These are phyloP conservation scores for Calonectria henricotiae DNA, from an alignment of 2,329 filamentous ascomycete species.

Conservation along the genomic window DNA sequence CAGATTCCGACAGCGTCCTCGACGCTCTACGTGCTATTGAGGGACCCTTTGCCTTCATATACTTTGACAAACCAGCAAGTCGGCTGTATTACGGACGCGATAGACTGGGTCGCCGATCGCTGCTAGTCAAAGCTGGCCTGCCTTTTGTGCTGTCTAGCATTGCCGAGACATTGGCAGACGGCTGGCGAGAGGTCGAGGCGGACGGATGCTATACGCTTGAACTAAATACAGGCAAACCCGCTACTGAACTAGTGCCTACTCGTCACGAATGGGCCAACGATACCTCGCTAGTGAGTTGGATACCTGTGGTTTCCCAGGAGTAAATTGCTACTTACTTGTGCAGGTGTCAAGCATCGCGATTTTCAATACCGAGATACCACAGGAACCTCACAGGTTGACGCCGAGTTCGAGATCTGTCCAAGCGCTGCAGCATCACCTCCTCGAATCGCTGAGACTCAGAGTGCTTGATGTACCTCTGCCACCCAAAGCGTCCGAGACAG, in stretches of 20 bases:
- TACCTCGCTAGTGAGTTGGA: conserved; percentile 65
- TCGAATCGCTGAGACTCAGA: conserved; percentile 75
- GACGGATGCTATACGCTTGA: conserved; percentile 84
- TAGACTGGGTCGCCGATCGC: conserved; percentile 87
- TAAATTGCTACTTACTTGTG: conserved; percentile 62
- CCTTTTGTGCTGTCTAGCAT: conserved; percentile 80
- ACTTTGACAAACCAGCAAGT: conserved; percentile 76
- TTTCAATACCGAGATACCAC: conserved; percentile 67
- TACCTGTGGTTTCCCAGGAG: conserved; percentile 33
- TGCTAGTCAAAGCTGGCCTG: conserved; percentile 73
- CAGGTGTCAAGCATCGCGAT: conserved; percentile 70
- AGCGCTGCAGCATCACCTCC: conserved; percentile 70
- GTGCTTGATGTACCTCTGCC: conserved; percentile 77
- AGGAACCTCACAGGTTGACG: conserved; percentile 48
- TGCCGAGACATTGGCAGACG: conserved; percentile 67
- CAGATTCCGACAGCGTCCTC: conserved; percentile 59
- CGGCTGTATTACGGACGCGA: conserved; percentile 89
- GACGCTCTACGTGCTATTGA: conserved; percentile 74
- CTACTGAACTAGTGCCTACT: conserved; percentile 37
- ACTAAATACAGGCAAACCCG: conserved; percentile 57
- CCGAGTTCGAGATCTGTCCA: conserved; percentile 66
- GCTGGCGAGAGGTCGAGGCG: conserved; percentile 87
- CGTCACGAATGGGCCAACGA: conserved; percentile 56
- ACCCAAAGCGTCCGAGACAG: conserved; percentile 57
- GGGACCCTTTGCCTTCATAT: conserved; percentile 93